Conservation (phyloP, 1,284 basidiomycete genomes). For the Ustilago loliicola region DNA sequence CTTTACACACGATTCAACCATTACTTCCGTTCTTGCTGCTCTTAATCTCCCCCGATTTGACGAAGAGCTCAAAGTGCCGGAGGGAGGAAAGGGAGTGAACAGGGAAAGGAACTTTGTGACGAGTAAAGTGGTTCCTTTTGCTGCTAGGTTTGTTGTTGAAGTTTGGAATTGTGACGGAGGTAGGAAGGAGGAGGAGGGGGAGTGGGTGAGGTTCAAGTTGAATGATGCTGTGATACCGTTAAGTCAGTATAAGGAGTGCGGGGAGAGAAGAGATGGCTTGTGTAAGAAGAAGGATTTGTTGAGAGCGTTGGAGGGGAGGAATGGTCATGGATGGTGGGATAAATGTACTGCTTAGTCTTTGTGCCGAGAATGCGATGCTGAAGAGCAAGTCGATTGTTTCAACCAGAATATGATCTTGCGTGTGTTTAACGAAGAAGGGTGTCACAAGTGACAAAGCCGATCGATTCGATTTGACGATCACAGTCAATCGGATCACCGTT, state of each 20-base stretch:
- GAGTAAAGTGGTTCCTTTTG: constrained; percentile 64
- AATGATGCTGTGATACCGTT: constrained; percentile 65
- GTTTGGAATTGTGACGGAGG: constrained; percentile 45
- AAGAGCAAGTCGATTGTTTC: background rate
- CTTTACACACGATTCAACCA: constrained; percentile 68
- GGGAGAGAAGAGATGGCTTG: constrained; percentile 54
- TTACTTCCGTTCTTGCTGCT: constrained; percentile 62
- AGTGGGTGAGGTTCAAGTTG: constrained; percentile 44
- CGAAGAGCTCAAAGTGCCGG: constrained; percentile 21
- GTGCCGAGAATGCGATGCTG: background rate
- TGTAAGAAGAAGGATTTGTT: constrained; percentile 53
- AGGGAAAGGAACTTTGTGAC: constrained; percentile 44
- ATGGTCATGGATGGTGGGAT: constrained; percentile 54
- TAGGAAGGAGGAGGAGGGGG: background rate
- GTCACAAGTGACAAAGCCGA: too few relatives aligned
- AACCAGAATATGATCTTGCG: background rate
- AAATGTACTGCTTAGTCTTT: constrained; percentile 18
- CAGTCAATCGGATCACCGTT: background rate
- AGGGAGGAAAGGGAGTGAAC: constrained; percentile 30
- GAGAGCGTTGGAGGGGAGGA: constrained; percentile 41
- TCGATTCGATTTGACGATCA: too few relatives aligned
- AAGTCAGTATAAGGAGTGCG: constrained; percentile 52
- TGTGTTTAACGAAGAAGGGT: too few relatives aligned
- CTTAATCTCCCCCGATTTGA: constrained; percentile 53
- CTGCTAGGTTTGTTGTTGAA: constrained; percentile 62